Evolutionary conservation across 2,329 filamentous ascomycete genomes (phyloP), one percentile per base, ranked within the genome.

Genomic region (Ceratocystis destructans): DNA sequence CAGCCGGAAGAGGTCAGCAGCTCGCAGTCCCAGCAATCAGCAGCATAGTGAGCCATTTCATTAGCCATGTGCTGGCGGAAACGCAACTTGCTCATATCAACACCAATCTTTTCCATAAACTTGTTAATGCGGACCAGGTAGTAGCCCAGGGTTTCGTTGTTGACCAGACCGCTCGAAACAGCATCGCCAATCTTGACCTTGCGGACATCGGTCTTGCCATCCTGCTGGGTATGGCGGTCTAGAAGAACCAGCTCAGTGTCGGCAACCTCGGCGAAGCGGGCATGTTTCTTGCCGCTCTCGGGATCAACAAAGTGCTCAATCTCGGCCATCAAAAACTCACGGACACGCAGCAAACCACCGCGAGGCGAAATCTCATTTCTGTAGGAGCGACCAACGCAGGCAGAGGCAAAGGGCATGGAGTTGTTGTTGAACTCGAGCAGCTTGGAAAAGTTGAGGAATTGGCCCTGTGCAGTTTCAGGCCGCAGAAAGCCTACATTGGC

Each of bases 241-340:
- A 99, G 83, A 31, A 99, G 84, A 65, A 87, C 84, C 67, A 99
- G 82, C 79, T 96, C 87, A 61, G 94, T 78, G 71, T 96, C 80
- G 73, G 90, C 87, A 68, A 99, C 87, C 72, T 96, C 89, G 59
- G 84, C 77, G 77, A 99, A 99, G 66, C 92, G 88, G 64, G 82
- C 78, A 75, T 99, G 94, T 79, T 94, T 95, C 85, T 99, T 99
- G 77, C 91, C 90, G 73, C 90, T 86, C 73, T 94, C 82, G 10
- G 94, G 94, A 73, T 99, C 94, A 71, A 99, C 94, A 74, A 90
- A 99, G 77, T 99, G 94, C 79, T 99, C 94, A 71, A 99, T 96
- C 78, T 99, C 94, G 28, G 93, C 94, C 94, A 99, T 97, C 72
- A 96, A 78, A 79, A 99, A 97, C 76, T 99, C 94, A 72, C 94